These are phyloP conservation scores for Populus ilicifolia DNA, from an alignment of 345 rosid genomes.

Conservation along the genomic window DNA sequence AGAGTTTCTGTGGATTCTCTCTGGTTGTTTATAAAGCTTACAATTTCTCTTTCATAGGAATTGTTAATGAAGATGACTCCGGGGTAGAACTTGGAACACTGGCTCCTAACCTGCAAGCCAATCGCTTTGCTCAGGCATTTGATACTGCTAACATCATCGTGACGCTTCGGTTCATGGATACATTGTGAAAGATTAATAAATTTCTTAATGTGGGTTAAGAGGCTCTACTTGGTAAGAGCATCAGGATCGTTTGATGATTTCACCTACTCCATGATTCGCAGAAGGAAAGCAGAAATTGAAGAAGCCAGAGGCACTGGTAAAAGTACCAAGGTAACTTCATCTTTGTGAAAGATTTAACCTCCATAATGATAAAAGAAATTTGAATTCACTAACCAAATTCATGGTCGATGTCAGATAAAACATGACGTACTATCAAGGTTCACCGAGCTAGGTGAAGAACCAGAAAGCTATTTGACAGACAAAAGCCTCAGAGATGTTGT, in stretches of 20 bases:
- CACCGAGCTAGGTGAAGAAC: slow-evolving; percentile 69
- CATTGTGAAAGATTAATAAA: slow-evolving; percentile 77
- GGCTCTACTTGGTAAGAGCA: slow-evolving; percentile 78
- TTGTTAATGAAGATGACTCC: slow-evolving; percentile 87
- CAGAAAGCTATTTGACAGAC: slow-evolving; percentile 55
- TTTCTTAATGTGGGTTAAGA: slow-evolving; percentile 75
- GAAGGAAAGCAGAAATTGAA: slow-evolving; percentile 62
- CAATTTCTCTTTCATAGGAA: slow-evolving; percentile 38
- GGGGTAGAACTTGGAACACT: slow-evolving; percentile 89
- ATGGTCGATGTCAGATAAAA: slow-evolving; percentile 45
- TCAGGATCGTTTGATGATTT: slow-evolving; percentile 63
- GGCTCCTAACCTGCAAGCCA: slow-evolving; percentile 59
- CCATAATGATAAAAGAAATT: neutral
- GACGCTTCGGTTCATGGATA: slow-evolving; percentile 84
- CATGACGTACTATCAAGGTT: slow-evolving; percentile 81
- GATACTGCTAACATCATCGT: slow-evolving; percentile 79
- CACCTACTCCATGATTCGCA: slow-evolving; percentile 71
- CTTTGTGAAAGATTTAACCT: neutral
- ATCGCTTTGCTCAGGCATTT: slow-evolving; percentile 73
- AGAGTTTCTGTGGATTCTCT: neutral
- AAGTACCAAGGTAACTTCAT: slow-evolving; percentile 37
- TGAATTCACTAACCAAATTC: neutral
- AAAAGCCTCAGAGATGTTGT: slow-evolving; percentile 83
- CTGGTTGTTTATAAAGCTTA: neutral
- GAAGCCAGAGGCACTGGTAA: slow-evolving; percentile 31